These are phyloP conservation scores for Cryptococcus maquisensis DNA, from an alignment of 1,284 basidiomycete genomes.

Conservation along the genomic window DNA sequence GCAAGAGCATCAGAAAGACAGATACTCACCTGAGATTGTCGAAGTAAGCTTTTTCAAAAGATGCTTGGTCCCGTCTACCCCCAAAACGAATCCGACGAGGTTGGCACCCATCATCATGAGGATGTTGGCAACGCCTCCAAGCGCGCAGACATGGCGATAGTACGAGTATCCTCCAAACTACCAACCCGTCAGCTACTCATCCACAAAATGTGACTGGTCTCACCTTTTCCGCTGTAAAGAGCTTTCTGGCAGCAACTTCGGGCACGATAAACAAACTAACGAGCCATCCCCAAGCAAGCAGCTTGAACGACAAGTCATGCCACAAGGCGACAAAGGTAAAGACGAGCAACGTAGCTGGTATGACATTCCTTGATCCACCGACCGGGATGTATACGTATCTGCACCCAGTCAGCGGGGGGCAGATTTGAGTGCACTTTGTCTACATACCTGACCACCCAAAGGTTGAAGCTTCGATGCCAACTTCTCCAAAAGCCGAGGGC, in stretches of 20 bases:
- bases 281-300: slow-evolving; percentile 97
- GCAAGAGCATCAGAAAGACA: slow-evolving; percentile 1
- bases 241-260: slow-evolving; percentile 63
- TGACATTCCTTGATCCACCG: slow-evolving; percentile 63
- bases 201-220: slow-evolving; percentile 20
- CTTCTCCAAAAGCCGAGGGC: slow-evolving; percentile 88
- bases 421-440: background rate
- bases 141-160: slow-evolving; percentile 82
- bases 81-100: slow-evolving; percentile 91
- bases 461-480: slow-evolving; percentile 95
- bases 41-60: slow-evolving; percentile 65
- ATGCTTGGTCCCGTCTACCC: slow-evolving; percentile 73
- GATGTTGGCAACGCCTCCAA: slow-evolving; percentile 81
- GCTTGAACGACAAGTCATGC: slow-evolving; percentile 86
- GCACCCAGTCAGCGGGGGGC: background rate
- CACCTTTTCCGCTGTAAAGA: slow-evolving; percentile 65
- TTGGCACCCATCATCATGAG: slow-evolving; percentile 91
- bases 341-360: slow-evolving; percentile 70
- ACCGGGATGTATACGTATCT: slow-evolving; percentile 92
- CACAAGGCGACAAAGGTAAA: slow-evolving; percentile 99
- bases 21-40: slow-evolving; percentile 59
- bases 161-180: slow-evolving; percentile 67
- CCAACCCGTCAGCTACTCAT: background rate
- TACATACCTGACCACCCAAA: slow-evolving; percentile 82
- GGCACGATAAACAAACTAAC: slow-evolving; percentile 86